Evolutionary conservation across 352 stramenopile species (phyloP).

Genomic region (Pythium dissimile): DNA sequence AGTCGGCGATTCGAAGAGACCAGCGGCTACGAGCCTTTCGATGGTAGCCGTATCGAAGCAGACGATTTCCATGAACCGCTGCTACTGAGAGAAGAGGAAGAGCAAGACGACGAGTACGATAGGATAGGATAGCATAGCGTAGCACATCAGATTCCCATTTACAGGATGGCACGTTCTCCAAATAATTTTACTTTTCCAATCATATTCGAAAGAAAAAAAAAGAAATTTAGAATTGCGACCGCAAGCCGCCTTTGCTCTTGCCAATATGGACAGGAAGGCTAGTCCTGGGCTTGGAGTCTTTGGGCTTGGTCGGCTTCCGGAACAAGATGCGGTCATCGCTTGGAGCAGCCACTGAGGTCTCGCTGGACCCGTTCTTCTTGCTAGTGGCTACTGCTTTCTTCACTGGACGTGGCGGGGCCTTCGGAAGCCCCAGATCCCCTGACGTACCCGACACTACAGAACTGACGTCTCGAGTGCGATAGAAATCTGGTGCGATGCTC

Average conservation of each 20-base stretch:
- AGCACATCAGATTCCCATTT: too few species aligned
- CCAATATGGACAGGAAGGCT: slow-evolving; percentile 76
- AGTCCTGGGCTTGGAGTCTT: slow-evolving; percentile 27
- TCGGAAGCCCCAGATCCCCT: slow-evolving; percentile 57
- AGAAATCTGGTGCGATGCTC: slow-evolving; percentile 65
- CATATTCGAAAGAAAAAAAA: neutral
- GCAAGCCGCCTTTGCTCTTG: slow-evolving; percentile 77
- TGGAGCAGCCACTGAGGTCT: slow-evolving; percentile 2
- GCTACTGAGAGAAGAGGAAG: neutral
- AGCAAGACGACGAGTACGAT: neutral
- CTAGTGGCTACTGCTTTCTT: slow-evolving; percentile 18
- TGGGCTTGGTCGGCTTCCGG: slow-evolving; percentile 47
- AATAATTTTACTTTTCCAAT: too few species aligned
- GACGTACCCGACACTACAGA: slow-evolving; percentile 61
- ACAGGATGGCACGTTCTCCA: too few species aligned
- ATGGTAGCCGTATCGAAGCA: neutral
- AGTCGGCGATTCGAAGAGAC: neutral
- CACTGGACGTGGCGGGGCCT: slow-evolving; percentile 13
- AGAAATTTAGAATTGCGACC: slow-evolving; percentile 64
- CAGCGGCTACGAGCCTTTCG: neutral
- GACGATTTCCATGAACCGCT: slow-evolving; percentile 11
- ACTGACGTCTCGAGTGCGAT: slow-evolving; percentile 68
- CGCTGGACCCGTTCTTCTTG: neutral
- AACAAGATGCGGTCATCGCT: slow-evolving; percentile 68
- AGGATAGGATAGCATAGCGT: too few species aligned